Evolutionary conservation across 2,329 filamentous ascomycete species (phyloP), one percentile per base, ranked within the genome.

Genomic region (Escovopsis sp.): DNA sequence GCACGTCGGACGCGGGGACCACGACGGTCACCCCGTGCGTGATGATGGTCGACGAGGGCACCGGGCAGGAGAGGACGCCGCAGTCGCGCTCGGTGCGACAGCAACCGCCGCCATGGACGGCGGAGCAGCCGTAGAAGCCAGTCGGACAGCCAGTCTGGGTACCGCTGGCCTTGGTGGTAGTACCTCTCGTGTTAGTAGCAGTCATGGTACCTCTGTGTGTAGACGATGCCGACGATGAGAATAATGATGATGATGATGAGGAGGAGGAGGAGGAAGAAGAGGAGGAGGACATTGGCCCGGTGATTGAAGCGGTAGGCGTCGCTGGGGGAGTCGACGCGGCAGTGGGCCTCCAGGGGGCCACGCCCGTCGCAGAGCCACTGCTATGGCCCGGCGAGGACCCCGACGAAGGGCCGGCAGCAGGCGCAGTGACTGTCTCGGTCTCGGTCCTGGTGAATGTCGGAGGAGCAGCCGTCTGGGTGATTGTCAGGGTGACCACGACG

Each of bases 121-220:
- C 89, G 3, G 80, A 75, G 61, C 89, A 96, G 40, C 85, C 81
- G 60, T 96, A 96, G 67, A 88, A 96, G 3, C 88, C 88, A 0
- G 81, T 88, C 0, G 89, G 89, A 53, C 89, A 96, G 52, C 61
- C 61, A 6, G 54, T 55, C 44, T 64, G 61, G 10, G 60, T 61
- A 23, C 40, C 39, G 8, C 23, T 39, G 10, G 38, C 12, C 4
- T 33, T 12, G 10, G 12, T 19, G 11, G 33, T 38, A 18, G 39
- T 38, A n/a, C 26, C 36, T 2, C 33, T 40, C 5, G 41, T 42
- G 2, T 46, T 44, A 12, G 36, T 36, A 9, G 42, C 41, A 12
- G 39, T 26, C 4, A 26, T 45, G 11, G 28, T 32, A 7, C 28
- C 28, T 9, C 28, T 5, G 28, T 9, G 28, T 32, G 28, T 32